phyloP scores from a whole-genome alignment of 108 stramenopile species.

The Cyclotella choctawhatcheeana region DNA sequence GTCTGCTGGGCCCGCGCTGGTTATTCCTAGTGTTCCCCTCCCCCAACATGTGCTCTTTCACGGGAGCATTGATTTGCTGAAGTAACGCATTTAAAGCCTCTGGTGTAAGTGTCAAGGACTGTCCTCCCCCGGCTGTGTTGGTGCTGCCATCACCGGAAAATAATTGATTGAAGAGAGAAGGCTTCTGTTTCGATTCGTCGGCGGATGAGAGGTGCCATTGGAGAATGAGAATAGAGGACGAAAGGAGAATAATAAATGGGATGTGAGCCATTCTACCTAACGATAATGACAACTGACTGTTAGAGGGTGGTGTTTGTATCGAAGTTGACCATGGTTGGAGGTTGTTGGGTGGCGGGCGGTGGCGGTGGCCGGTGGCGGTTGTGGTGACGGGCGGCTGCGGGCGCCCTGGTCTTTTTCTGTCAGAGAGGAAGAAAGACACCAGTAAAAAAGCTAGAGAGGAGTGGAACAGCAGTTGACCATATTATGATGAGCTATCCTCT shows the following conservation, averaged over 20 bases:
- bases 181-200: constrained; percentile 19
- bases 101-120: no score
- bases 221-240: constrained; percentile 7
- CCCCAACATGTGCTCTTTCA: not conserved
- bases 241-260: constrained; percentile 14
- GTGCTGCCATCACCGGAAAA: constrained; percentile 15
- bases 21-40: not conserved
- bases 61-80: not conserved
- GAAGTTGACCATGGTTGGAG: no score
- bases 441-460: no score
- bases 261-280: constrained; percentile 5
- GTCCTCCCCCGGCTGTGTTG: no score
- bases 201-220: constrained; percentile 10
- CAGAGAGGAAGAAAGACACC: no score
- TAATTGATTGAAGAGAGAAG: not conserved
- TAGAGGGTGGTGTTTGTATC: not conserved
- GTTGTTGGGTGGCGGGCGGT: no score
- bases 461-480: no score
- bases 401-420: no score
- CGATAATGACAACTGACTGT: constrained; percentile 2
- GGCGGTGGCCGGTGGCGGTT: no score
- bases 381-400: no score
- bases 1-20: constrained; percentile 25
- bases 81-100: not conserved
- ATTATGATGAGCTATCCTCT: no score